phyloP scores from a whole-genome alignment of 768 basidiomycete genomes.

The Pulveroboletus ravenelii region DNA sequence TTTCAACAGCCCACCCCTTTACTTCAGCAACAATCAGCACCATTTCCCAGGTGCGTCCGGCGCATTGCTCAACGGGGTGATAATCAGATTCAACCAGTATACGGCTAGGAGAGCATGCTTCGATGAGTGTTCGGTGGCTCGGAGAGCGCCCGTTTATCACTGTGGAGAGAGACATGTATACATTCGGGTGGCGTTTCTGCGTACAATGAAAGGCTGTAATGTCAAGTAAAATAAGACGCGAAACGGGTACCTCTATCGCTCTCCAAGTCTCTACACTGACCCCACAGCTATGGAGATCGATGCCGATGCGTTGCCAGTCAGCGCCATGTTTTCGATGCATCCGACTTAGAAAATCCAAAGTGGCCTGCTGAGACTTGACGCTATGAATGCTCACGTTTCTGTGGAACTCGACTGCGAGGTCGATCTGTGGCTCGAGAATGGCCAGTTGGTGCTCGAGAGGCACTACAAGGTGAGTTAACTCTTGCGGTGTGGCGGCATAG shows the following conservation, averaged over 20 bases:
- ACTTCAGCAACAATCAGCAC: slow-evolving; percentile 63
- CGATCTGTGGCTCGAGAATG: slow-evolving; percentile 79
- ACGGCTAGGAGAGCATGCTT: slow-evolving; percentile 55
- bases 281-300: slow-evolving; percentile 91
- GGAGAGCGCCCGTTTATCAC: slow-evolving; percentile 74
- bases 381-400: slow-evolving; percentile 86
- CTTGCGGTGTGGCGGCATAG: slow-evolving; percentile 43
- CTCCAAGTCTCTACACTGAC: slow-evolving; percentile 72
- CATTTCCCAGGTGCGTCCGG: slow-evolving; percentile 73
- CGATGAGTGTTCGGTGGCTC: slow-evolving; percentile 60
- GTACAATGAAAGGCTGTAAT: slow-evolving; percentile 9
- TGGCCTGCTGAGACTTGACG: slow-evolving; percentile 70
- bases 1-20: slow-evolving; percentile 75
- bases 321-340: slow-evolving; percentile 56
- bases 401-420: slow-evolving; percentile 73
- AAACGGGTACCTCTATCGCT: slow-evolving; percentile 60
- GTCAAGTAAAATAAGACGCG: neutral
- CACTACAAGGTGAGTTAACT: slow-evolving; percentile 72
- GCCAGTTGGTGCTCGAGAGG: slow-evolving; percentile 76
- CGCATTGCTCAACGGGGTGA: slow-evolving; percentile 56
- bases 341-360: slow-evolving; percentile 57
- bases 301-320: slow-evolving; percentile 61
- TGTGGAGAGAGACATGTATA: slow-evolving; percentile 85
- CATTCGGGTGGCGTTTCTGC: slow-evolving; percentile 68
- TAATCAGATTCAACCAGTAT: slow-evolving; percentile 87